Evolutionary conservation across 352 stramenopile species (phyloP).

Genomic region (Phytophthora hibernalis): DNA sequence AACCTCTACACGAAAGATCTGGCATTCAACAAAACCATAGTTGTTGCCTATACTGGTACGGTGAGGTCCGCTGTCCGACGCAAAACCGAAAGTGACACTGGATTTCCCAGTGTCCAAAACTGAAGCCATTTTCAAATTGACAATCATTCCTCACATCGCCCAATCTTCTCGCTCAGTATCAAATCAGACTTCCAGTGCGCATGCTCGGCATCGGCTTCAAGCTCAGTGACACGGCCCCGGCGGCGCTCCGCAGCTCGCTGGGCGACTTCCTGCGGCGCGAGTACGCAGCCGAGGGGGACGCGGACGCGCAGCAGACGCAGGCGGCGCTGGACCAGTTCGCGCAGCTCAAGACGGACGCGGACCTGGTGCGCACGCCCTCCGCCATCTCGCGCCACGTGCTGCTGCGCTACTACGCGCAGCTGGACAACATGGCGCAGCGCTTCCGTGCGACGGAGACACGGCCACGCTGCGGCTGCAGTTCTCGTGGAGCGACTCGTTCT

Average conservation of each 20-base stretch:
- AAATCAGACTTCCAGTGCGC: neutral
- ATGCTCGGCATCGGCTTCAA: slow-evolving; percentile 87
- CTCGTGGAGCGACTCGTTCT: slow-evolving; percentile 93
- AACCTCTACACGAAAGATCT: too few species aligned
- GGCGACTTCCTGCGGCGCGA: slow-evolving; percentile 72
- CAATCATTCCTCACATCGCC: neutral
- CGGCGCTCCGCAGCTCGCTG: slow-evolving; percentile 56
- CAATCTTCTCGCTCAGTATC: neutral
- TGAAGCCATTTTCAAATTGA: neutral
- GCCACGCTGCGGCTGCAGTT: slow-evolving; percentile 69
- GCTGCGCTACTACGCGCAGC: slow-evolving; percentile 79
- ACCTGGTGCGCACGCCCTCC: slow-evolving; percentile 77
- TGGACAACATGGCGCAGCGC: slow-evolving; percentile 65
- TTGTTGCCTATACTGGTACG: too few species aligned
- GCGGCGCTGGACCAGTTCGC: slow-evolving; percentile 51
- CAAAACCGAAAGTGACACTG: neutral
- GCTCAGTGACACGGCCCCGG: slow-evolving; percentile 62
- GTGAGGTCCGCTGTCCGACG: too few species aligned
- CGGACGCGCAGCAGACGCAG: slow-evolving; percentile 33
- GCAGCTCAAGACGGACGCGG: slow-evolving; percentile 71
- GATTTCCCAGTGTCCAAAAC: neutral
- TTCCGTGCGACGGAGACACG: slow-evolving; percentile 56
- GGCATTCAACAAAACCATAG: too few species aligned
- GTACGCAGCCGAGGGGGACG: slow-evolving; percentile 49
- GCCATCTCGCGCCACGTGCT: slow-evolving; percentile 72